Base-by-base conservation (phyloP, 106 monocot genomes). In the Amphibolis antarctica region DNA sequence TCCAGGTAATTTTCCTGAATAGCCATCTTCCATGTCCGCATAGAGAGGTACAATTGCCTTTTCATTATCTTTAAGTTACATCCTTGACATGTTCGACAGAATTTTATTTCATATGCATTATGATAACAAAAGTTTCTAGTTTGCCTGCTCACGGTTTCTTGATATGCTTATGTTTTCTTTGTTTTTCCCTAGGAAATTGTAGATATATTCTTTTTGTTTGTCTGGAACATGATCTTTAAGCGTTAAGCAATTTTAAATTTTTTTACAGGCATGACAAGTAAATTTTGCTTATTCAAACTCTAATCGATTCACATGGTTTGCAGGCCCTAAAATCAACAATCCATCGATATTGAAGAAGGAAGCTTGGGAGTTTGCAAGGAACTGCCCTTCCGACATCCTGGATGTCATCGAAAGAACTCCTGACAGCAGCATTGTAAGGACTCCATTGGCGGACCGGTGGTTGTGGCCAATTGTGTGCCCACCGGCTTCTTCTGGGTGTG, bases 361-460 rank as follows among this genome's bases (percentile, higher is more conserved):
- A 68, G 90, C 86, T 23, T 44, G 62, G 11, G 66, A 78, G n/a
- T 75, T 96, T 15, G 75, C 90, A 50, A 78, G 48, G 64, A 72
- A 68, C 44, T 96, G 89, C 82, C 84, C 86, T 30, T 11, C 44
- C 14, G 90, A 90, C 21, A 73, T 96, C 57, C 10, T 70, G 48
- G 82, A 82, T 44, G 67, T 72, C 68, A 75, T 96, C 17, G 59
- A 66, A 6, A 84, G 66, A 29, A 96, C 96, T 20, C 80, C 86
- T 7, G 86, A 84, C 6, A 55, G 66, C 28, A 50, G 42, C 27
- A 46, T 96, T 15, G 56, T 80, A 62, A 90, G 76, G 71, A 90
- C 90, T 2, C 86, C 86, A 9, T 57, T 96, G n/a, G 86, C 67
- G 18, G 96, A 96, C 65, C 72, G 96, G 31, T 96, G 96, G 96